Evolutionary conservation across 164 flowering plant genomes (phyloP).

Genomic region (Euptelea pleiosperma): DNA sequence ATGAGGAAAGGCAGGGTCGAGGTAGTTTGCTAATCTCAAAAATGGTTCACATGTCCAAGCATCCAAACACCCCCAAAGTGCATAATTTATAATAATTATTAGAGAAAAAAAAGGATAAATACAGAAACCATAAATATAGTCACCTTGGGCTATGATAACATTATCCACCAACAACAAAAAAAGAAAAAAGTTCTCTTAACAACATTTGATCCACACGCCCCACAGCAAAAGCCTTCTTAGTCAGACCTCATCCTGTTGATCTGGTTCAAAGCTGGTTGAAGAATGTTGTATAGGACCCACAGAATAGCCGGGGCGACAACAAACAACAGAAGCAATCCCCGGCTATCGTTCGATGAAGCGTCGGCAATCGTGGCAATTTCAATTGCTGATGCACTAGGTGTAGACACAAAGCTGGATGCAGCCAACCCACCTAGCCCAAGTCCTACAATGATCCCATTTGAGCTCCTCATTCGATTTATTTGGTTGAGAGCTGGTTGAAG

Average conservation of each 20-base stretch:
- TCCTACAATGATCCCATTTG: slow-evolving; percentile 58
- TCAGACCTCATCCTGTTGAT: slow-evolving; percentile 76
- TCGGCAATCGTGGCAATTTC: slow-evolving; percentile 56
- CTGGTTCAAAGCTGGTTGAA: slow-evolving; percentile 71
- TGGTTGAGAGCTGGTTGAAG: slow-evolving; percentile 91
- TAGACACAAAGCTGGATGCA: slow-evolving; percentile 39
- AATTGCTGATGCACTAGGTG: slow-evolving; percentile 48
- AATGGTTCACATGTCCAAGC: too few species aligned
- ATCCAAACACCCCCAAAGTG: too few species aligned
- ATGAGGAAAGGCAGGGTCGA: too few species aligned
- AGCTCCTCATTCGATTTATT: slow-evolving; percentile 55
- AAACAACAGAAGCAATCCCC: slow-evolving; percentile 58
- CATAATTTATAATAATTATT: too few species aligned
- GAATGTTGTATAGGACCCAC: slow-evolving; percentile 55
- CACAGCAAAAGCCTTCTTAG: slow-evolving; percentile 9
- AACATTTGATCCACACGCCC: not conserved
- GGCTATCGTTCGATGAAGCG: slow-evolving; percentile 38
- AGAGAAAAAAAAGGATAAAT: not conserved
- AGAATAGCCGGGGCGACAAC: slow-evolving; percentile 62
- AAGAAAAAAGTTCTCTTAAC: too few species aligned
- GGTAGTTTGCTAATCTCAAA: too few species aligned
- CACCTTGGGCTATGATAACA: not conserved
- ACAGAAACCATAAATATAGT: not conserved
- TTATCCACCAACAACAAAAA: not conserved
- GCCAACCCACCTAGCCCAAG: slow-evolving; percentile 67